Evolutionary conservation across 345 rosid species (phyloP), one percentile per base, ranked within the genome.

Genomic region (Eucalyptus cloeziana): DNA sequence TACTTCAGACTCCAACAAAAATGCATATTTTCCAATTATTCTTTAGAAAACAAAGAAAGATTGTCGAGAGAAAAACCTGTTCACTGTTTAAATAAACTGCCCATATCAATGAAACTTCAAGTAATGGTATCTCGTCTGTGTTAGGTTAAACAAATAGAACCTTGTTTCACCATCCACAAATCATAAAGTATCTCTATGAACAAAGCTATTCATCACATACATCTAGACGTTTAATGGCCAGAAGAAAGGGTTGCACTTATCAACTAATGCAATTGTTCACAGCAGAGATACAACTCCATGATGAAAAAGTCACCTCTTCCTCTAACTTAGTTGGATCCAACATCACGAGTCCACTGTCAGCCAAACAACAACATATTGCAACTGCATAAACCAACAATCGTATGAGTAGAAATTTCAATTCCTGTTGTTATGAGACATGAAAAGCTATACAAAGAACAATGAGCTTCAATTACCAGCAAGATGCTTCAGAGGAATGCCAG

Each of bases 401-500:
- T 71, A 71, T 19, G 27, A 71, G 27, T 19, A 71, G 45, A 37
- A 71, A 40, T 79, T 62, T 81, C 9, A 22, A 6, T 47, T 10
- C 0, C 0, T 71, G 8, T 37, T 17, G 83, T 83, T 31, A 33
- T 49, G 21, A 30, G 21, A 27, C 81, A 79, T 3, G 80, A 69
- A 40, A 62, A 86, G 86, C 13, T 56, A 81, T 44, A 80, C 15
- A 45, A 52, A 89, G 22, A 86, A 50, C 79, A 85, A 86, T 44
- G 37, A 17, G 80, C 76, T 54, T 54, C 31, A 86, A 81, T 88
- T 90, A 97, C 99, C 97, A 47, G 99, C 96, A 25, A 98, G 98
- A 95, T 97, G 98, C 95, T 94, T 96, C 96, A 96, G 90, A 90
- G 98, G 98, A 87, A 98, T 95, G 91, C 99, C 99, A 27, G 99